phyloP scores from a whole-genome alignment of 257 asterid genomes.

The Phtheirospermum japonicum region DNA sequence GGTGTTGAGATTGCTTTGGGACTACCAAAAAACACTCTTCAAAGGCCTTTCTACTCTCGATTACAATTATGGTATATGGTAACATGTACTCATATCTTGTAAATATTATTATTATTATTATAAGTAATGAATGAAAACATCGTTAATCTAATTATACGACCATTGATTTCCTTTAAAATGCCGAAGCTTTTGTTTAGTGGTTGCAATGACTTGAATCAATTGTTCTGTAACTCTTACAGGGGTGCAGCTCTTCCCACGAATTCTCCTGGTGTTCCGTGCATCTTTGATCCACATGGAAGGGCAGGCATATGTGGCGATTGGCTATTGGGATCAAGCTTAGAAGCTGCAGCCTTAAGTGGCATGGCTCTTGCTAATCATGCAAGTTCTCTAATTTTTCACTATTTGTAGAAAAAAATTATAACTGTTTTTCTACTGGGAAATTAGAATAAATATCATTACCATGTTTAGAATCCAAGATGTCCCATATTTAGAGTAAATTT shows the following conservation, averaged over 20 bases:
- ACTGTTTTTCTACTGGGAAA: too few species aligned
- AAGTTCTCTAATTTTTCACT: conserved; percentile 31
- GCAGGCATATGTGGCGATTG: conserved; percentile 99
- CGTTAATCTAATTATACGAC: neutral
- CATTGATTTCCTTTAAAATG: neutral
- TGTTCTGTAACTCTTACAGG: conserved; percentile 47
- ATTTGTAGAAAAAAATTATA: too few species aligned
- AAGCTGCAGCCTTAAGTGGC: conserved; percentile 94
- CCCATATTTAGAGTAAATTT: too few species aligned
- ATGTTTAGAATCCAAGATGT: too few species aligned
- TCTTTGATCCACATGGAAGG: conserved; percentile 92
- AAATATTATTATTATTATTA: neutral
- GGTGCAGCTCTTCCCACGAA: conserved; percentile 98
- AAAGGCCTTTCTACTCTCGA: conserved; percentile 67
- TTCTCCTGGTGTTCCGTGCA: conserved; percentile 78
- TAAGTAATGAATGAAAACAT: neutral
- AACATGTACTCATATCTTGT: conserved; percentile 5
- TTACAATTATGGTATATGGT: conserved; percentile 75
- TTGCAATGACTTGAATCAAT: neutral
- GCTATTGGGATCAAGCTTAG: conserved; percentile 89
- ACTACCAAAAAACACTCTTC: conserved; percentile 51
- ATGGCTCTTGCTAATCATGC: conserved; percentile 92
- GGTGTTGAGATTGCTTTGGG: conserved; percentile 87
- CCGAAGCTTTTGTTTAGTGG: neutral
- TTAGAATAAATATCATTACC: too few species aligned